Conservation (phyloP, 2,329 filamentous ascomycete genomes). For the Dothistroma pini region DNA sequence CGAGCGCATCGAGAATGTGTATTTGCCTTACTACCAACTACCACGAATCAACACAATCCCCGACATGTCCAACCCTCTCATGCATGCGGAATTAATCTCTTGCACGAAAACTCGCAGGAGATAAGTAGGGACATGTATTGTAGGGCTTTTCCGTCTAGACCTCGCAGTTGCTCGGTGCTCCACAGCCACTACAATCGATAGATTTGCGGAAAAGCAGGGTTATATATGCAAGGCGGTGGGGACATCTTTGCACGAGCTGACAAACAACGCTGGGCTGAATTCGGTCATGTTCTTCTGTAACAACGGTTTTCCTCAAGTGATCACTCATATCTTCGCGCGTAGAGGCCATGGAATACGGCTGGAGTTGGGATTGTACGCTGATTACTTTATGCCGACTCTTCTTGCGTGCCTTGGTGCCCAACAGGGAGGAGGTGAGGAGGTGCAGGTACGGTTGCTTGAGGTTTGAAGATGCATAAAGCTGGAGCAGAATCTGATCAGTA, state of each 20-base stretch:
- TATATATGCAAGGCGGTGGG: neutral
- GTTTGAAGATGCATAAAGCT: no score
- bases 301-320: neutral
- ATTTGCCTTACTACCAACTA: neutral
- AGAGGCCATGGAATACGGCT: neutral
- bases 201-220: neutral
- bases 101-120: no score
- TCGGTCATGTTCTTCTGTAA: no score
- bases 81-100: no score
- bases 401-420: neutral
- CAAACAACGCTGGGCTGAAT: no score
- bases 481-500: no score
- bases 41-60: no score
- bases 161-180: neutral
- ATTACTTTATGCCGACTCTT: neutral
- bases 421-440: no score
- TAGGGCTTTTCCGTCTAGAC: neutral
- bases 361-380: neutral
- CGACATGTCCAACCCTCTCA: no score
- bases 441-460: no score
- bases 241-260: neutral
- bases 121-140: neutral
- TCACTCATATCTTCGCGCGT: neutral
- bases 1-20: constrained; percentile 1
- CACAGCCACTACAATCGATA: neutral